Evolutionary conservation across 192 early-diverging fungal genomes (phyloP).

Genomic region (Funneliformis mosseae): DNA sequence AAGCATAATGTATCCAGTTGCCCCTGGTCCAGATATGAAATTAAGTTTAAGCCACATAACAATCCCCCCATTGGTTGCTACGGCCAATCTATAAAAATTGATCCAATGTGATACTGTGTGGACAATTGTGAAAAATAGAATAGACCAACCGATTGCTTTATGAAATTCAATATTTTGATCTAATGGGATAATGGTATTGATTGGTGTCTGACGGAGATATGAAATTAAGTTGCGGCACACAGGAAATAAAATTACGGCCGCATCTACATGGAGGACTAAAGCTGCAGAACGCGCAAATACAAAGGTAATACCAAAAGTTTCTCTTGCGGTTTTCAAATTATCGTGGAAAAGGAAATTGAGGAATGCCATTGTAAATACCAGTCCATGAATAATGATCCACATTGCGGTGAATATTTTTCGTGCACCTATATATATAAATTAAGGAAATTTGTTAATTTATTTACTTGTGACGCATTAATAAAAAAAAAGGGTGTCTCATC

Average conservation of each 20-base stretch:
- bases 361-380: slow-evolving; percentile 59
- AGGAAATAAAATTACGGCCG: slow-evolving; percentile 76
- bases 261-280: slow-evolving; percentile 69
- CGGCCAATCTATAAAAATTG: slow-evolving; percentile 52
- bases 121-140: slow-evolving; percentile 62
- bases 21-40: slow-evolving; percentile 54
- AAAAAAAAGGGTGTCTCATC: neutral
- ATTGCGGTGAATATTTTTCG: slow-evolving; percentile 45
- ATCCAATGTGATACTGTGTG: slow-evolving; percentile 64
- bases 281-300: slow-evolving; percentile 62
- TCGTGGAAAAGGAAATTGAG: slow-evolving; percentile 65
- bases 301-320: slow-evolving; percentile 56
- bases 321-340: slow-evolving; percentile 52
- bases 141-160: slow-evolving; percentile 70
- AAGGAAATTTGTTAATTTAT: neutral
- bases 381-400: slow-evolving; percentile 63
- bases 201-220: slow-evolving; percentile 56
- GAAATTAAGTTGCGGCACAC: slow-evolving; percentile 77
- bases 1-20: slow-evolving; percentile 73
- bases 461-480: neutral
- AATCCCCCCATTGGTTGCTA: slow-evolving; percentile 32
- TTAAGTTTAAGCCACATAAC: slow-evolving; percentile 41
- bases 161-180: slow-evolving; percentile 78
- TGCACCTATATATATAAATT: slow-evolving; percentile 35
- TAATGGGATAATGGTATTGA: slow-evolving; percentile 63